Percentiles rank a stretch among this genome's conserved stretches.
Evolutionary conservation across 2,329 filamentous ascomycete genomes (phyloP).

Genomic region (Neospermospora avenae): DNA sequence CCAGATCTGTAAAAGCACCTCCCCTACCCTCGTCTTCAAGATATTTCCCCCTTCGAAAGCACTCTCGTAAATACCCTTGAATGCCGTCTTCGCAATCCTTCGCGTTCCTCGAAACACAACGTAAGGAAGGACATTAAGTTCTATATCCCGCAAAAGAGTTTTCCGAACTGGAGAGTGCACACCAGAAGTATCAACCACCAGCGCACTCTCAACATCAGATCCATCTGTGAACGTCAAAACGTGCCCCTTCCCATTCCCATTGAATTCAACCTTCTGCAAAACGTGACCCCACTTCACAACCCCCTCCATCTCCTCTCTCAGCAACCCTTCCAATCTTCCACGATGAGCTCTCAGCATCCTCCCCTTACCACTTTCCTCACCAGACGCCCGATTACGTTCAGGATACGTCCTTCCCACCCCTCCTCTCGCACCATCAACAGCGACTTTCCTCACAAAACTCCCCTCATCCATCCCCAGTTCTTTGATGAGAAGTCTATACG

Average conservation of each 20-base stretch:
- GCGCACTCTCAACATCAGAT: neutral
- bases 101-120: constrained; percentile 16
- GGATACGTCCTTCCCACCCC: neutral
- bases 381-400: neutral
- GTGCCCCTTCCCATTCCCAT: neutral
- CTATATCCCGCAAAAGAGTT: neutral
- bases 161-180: constrained; percentile 13
- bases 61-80: constrained; percentile 5
- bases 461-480: constrained; percentile 10
- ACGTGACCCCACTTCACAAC: constrained; percentile 11
- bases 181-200: constrained; percentile 14
- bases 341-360: constrained; percentile 13
- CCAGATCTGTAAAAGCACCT: constrained; percentile 12
- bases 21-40: constrained; percentile 6
- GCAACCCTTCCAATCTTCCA: constrained; percentile 13
- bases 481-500: constrained; percentile 12
- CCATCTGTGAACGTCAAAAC: constrained; percentile 10
- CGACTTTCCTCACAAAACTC: constrained; percentile 7
- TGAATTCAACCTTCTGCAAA: neutral
- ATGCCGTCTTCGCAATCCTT: neutral
- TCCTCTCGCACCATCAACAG: constrained; percentile 10
- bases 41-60: neutral
- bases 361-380: neutral
- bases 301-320: constrained; percentile 14
- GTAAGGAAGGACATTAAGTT: constrained; percentile 14